A percentile compares a stretch with the other conserved stretches of the same genome.
Evolutionary conservation across 805 yeast species (phyloP).

Genomic region (Kluyveromyces wickerhamii): DNA sequence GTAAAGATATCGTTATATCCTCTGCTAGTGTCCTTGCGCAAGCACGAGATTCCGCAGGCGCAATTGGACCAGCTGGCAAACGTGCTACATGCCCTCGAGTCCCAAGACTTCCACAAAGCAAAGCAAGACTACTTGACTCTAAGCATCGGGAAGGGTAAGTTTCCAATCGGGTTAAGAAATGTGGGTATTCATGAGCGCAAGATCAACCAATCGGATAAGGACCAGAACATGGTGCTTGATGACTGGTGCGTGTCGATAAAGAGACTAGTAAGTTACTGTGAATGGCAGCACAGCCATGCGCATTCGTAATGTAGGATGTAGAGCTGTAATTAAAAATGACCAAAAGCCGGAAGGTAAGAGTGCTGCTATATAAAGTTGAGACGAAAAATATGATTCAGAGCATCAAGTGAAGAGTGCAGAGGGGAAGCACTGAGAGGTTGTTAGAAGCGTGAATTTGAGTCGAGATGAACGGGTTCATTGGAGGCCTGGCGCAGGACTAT

Average conservation of each 20-base stretch:
- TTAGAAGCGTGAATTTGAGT: no score
- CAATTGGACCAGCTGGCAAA: conserved; percentile 50
- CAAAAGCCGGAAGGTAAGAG: no score
- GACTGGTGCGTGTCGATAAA: conserved; percentile 79
- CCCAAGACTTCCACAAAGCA: conserved; percentile 22
- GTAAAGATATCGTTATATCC: conserved; percentile 46
- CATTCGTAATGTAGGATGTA: conserved; percentile 1
- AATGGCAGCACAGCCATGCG: conserved; percentile 14
- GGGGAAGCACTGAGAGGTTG: no score
- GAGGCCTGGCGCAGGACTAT: conserved; percentile 10
- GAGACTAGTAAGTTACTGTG: conserved; percentile 52
- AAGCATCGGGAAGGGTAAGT: conserved; percentile 81
- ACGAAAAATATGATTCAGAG: no score
- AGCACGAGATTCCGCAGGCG: conserved; percentile 32
- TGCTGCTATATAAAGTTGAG: no score
- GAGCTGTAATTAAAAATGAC: background rate
- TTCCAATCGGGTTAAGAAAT: conserved; percentile 83
- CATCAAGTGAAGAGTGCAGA: no score
- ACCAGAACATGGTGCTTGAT: conserved; percentile 71
- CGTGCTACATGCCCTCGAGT: conserved; percentile 53
- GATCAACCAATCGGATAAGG: conserved; percentile 36
- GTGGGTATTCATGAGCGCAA: conserved; percentile 75
- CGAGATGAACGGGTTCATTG: conserved; percentile 7
- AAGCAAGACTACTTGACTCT: conserved; percentile 64
- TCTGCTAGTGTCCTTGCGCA: conserved; percentile 45